Evolutionary conservation across 768 basidiomycete genomes (phyloP).

Genomic region (Psilocybe tampanensis): DNA sequence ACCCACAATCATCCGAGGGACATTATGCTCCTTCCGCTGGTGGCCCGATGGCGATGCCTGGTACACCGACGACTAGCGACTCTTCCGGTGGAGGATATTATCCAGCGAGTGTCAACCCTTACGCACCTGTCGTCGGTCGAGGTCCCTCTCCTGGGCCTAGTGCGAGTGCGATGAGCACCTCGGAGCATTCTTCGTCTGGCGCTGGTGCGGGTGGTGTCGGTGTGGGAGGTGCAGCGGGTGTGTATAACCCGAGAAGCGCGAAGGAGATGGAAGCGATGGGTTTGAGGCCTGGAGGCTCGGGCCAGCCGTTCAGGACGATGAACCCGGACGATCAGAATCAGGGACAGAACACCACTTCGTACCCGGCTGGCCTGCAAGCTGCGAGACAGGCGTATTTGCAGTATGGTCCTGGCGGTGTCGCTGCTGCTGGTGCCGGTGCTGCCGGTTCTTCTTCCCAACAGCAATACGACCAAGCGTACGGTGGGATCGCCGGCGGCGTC

Average conservation of each 20-base stretch:
- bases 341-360: conserved; percentile 4
- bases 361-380: neutral
- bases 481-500: neutral
- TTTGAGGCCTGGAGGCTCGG: too few relatives aligned
- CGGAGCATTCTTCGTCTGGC: conserved; percentile 20
- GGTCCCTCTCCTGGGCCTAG: conserved; percentile 19
- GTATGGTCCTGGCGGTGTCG: conserved; percentile 13
- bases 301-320: conserved; percentile 8
- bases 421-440: too few relatives aligned
- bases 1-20: neutral
- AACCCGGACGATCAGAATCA: conserved; percentile 19
- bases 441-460: too few relatives aligned
- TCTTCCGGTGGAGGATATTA: conserved; percentile 13
- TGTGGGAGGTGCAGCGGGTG: conserved; percentile 11
- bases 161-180: conserved; percentile 13
- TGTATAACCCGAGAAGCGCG: conserved; percentile 21
- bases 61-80: neutral
- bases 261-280: conserved; percentile 31
- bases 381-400: conserved; percentile 14
- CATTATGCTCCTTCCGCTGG: neutral
- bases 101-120: conserved; percentile 12
- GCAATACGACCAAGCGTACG: too few relatives aligned
- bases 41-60: neutral
- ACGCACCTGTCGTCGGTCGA: conserved; percentile 19
- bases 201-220: conserved; percentile 3